A percentile compares a stretch with the other conserved stretches of the same genome.
Evolutionary conservation across 331 rosid genomes (phyloP).

Genomic region (Arachis monticola): DNA sequence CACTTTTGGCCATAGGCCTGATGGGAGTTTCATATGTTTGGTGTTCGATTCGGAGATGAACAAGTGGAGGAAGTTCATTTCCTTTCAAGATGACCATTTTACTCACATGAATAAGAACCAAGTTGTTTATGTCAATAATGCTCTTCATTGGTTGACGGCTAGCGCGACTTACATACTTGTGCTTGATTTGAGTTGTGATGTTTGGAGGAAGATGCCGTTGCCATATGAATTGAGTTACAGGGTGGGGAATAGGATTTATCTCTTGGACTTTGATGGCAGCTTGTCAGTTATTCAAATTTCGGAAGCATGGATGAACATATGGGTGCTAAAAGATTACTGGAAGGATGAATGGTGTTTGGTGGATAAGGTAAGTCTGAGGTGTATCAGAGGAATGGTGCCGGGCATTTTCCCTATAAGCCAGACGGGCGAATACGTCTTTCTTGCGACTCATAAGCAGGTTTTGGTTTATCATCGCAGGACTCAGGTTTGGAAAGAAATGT

Average conservation of each 20-base stretch:
- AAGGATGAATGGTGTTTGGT: conserved; percentile 70
- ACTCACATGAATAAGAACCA: conserved; percentile 86
- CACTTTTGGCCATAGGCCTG: conserved; percentile 75
- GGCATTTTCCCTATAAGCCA: conserved; percentile 84
- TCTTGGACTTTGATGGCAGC: conserved; percentile 71
- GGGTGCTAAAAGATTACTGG: conserved; percentile 68
- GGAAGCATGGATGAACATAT: conserved; percentile 80
- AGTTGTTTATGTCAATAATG: conserved; percentile 69
- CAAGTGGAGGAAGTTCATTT: conserved; percentile 80
- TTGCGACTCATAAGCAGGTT: conserved; percentile 87
- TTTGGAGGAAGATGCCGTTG: conserved; percentile 73
- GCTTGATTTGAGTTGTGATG: conserved; percentile 72
- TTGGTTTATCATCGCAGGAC: conserved; percentile 71
- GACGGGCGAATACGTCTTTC: conserved; percentile 57
- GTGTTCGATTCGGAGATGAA: conserved; percentile 77
- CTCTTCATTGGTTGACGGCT: conserved; percentile 79
- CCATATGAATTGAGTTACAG: conserved; percentile 53
- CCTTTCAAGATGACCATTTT: conserved; percentile 72
- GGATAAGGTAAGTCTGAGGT: conserved; percentile 82
- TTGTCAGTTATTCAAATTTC: conserved; percentile 80
- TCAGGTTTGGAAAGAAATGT: conserved; percentile 90
- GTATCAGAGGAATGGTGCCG: conserved; percentile 82
- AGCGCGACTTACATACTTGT: conserved; percentile 59
- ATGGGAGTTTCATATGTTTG: conserved; percentile 77
- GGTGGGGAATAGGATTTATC: conserved; percentile 62